Conservation (phyloP, 83 land plant species). For the Larix sibirica region DNA sequence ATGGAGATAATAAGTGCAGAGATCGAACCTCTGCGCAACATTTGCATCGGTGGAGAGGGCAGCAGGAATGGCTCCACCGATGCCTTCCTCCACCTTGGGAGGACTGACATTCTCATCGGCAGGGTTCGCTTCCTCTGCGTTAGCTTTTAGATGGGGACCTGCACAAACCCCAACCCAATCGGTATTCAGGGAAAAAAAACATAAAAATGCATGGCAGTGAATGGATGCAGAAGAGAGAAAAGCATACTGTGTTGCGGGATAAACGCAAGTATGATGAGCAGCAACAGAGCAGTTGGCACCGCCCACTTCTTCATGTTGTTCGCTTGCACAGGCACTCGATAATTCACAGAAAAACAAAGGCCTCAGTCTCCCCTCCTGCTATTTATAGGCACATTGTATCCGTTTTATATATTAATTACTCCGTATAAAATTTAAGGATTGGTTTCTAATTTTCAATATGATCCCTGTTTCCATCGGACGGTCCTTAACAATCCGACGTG, state of each 20-base stretch:
- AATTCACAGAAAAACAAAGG: too few relatives aligned
- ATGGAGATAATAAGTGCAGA: background rate
- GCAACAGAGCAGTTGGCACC: slow-evolving; percentile 53
- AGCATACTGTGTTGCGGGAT: slow-evolving; percentile 55
- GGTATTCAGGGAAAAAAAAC: background rate
- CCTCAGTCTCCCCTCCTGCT: too few relatives aligned
- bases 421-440: too few relatives aligned
- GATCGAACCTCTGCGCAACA: slow-evolving; percentile 69
- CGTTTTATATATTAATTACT: too few relatives aligned
- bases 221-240: background rate
- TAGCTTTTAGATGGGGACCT: slow-evolving; percentile 58
- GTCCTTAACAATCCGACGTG: too few relatives aligned
- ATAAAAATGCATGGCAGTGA: background rate
- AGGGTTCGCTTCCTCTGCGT: slow-evolving; percentile 52
- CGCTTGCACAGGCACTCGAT: too few relatives aligned
- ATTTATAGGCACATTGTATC: too few relatives aligned
- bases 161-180: slow-evolving; percentile 15
- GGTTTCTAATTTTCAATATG: too few relatives aligned
- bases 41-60: slow-evolving; percentile 86
- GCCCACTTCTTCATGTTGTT: slow-evolving; percentile 64
- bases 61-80: slow-evolving; percentile 74
- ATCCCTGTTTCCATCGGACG: too few relatives aligned
- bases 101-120: slow-evolving; percentile 57
- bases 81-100: slow-evolving; percentile 81
- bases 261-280: slow-evolving; percentile 42